Evolutionary conservation across 495 filamentous ascomycete species (phyloP), one percentile per base, ranked within the genome.

Genomic region (Mycothermus thermophilus): DNA sequence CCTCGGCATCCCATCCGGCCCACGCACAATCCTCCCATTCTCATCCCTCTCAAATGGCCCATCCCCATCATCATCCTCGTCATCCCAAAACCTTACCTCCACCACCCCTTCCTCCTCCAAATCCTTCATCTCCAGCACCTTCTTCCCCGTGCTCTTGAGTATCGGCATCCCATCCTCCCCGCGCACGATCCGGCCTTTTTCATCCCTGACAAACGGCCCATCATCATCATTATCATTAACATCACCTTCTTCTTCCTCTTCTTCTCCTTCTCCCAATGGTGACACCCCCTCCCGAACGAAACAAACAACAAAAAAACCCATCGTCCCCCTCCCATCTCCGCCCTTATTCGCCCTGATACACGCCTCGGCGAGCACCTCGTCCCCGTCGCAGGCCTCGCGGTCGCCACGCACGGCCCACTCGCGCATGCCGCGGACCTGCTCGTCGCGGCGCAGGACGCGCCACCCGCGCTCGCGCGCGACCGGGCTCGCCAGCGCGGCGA

Each of bases 261-360:
- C 19, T 2, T 37, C 37, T 1, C 33, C 40, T 9, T 18, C 50
- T n/a, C n/a, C n/a, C n/a, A n/a, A 13, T 42, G 39, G 8, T 34
- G 33, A 5, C 4, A 34, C 28, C 5, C 27, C 31, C 22, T 67
- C 60, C 23, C 69, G 50, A 0, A 64, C 60, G 41, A 68, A 68
- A 9, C 48, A 58, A 15, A 54, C 62, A 0, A 68, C 51, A 37
- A 68, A 68, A 38, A 68, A 68, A 0, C 64, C 64, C 64, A 68
- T 68, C 10, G 50, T 46, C 0, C 84, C 86, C 29, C 83, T 72
- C 14, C 75, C 77, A 46, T 82, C 84, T 23, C 78, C 82, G n/a
- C n/a, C 44, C 83, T 76, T 45, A 78, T 72, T 34, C n/a, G 83
- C 85, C 34, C 90, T 59, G 16, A 97, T 74, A 51, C 85, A 95